Conservation (phyloP, 768 basidiomycete genomes). For the Lentinula detonsa region DNA sequence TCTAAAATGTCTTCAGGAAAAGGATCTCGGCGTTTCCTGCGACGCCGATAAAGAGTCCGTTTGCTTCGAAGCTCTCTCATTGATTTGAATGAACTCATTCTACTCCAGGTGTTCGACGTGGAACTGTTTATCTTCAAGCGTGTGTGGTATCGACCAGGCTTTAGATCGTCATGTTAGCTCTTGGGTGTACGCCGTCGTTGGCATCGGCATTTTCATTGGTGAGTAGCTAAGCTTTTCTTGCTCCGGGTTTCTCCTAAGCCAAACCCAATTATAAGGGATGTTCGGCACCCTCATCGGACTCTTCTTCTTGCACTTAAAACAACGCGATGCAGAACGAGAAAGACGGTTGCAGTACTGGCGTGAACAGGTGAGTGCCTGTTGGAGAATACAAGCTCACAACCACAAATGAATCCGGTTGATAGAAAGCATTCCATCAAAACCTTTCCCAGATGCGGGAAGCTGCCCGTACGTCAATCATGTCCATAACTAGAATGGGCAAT, state of each 20-base stretch:
- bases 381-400: slow-evolving; percentile 2
- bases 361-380: slow-evolving; percentile 54
- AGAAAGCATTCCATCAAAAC: slow-evolving; percentile 80
- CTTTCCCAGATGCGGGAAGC: slow-evolving; percentile 75
- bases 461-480: slow-evolving; percentile 60
- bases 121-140: slow-evolving; percentile 59
- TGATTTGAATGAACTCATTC: neutral
- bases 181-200: slow-evolving; percentile 72
- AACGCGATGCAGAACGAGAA: slow-evolving; percentile 72
- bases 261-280: slow-evolving; percentile 48
- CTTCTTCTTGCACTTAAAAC: slow-evolving; percentile 64
- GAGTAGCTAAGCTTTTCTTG: slow-evolving; percentile 14
- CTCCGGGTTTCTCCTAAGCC: neutral
- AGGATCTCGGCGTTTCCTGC: slow-evolving; percentile 55
- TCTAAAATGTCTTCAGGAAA: slow-evolving; percentile 52
- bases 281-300: slow-evolving; percentile 61
- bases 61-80: slow-evolving; percentile 7
- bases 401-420: neutral
- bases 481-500: slow-evolving; percentile 33
- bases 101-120: slow-evolving; percentile 59
- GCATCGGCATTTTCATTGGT: slow-evolving; percentile 69
- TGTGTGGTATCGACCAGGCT: slow-evolving; percentile 59
- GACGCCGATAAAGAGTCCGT: slow-evolving; percentile 59
- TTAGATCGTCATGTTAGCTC: slow-evolving; percentile 54
- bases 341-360: slow-evolving; percentile 87